Percentiles rank a stretch among this genome's conserved stretches.
These are phyloP conservation scores for Chaetomium globosum DNA, from an alignment of 2,329 filamentous ascomycete genomes.

Conservation along the genomic window DNA sequence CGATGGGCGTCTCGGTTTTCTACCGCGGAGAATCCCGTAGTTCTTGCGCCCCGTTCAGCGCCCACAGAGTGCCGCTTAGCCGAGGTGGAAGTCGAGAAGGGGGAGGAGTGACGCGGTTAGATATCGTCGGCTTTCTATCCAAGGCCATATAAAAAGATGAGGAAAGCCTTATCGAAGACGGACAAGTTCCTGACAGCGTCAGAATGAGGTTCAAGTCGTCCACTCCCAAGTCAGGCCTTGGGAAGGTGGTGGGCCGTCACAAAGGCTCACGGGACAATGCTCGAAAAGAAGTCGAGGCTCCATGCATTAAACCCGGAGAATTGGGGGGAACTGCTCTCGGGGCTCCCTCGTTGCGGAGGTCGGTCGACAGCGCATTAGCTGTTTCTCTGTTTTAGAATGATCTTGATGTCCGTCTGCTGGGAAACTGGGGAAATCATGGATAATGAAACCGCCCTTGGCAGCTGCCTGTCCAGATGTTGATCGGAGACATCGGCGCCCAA, in stretches of 20 bases:
- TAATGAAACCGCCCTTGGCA: background rate
- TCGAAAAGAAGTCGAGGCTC: too few relatives aligned
- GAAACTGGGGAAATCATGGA: background rate
- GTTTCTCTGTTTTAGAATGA: too few relatives aligned
- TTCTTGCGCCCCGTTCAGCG: background rate
- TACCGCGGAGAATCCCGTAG: background rate
- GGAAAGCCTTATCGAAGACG: background rate
- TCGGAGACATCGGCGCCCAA: background rate
- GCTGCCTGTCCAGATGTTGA: background rate
- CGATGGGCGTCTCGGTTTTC: background rate
- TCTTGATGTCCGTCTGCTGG: too few relatives aligned
- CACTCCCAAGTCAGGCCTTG: too few relatives aligned
- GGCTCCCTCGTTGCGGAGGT: too few relatives aligned
- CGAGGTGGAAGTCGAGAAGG: background rate
- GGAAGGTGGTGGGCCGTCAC: background rate
- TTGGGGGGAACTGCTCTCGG: too few relatives aligned
- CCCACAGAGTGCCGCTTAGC: background rate
- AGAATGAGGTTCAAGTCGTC: background rate
- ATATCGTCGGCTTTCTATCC: background rate
- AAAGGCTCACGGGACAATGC: background rate
- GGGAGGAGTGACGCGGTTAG: background rate
- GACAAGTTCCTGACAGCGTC: background rate
- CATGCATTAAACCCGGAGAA: too few relatives aligned
- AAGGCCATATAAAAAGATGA: constrained; percentile 1
- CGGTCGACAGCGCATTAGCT: too few relatives aligned